Conservation (phyloP, 768 basidiomycete species). For the Agrocybe chaxingu region DNA sequence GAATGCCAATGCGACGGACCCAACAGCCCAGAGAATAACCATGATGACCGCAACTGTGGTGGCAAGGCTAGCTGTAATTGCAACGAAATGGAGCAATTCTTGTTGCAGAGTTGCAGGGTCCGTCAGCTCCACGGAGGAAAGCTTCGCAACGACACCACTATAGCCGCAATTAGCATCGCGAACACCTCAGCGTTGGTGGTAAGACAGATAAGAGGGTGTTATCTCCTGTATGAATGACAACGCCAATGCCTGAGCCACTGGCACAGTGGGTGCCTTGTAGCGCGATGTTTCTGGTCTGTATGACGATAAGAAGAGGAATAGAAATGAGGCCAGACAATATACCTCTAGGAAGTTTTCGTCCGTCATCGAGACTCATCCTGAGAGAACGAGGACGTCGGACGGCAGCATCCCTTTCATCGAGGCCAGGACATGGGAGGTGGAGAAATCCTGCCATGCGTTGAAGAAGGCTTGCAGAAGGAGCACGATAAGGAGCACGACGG, state of each 20-base stretch:
- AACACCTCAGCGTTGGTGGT: not conserved
- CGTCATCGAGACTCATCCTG: slow-evolving; percentile 28
- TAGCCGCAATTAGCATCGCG: not conserved
- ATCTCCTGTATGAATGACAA: slow-evolving; percentile 49
- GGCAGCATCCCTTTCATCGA: slow-evolving; percentile 67
- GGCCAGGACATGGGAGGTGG: slow-evolving; percentile 55
- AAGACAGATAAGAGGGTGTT: slow-evolving; percentile 39
- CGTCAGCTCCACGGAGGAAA: slow-evolving; percentile 33
- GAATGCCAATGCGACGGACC: slow-evolving; percentile 8
- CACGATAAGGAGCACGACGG: slow-evolving; percentile 49
- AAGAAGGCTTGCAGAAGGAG: slow-evolving; percentile 34
- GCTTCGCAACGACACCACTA: slow-evolving; percentile 33
- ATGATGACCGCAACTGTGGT: slow-evolving; percentile 41
- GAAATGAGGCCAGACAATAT: slow-evolving; percentile 16
- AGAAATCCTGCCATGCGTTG: slow-evolving; percentile 55
- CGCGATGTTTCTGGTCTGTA: slow-evolving; percentile 55
- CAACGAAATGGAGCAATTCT: slow-evolving; percentile 54
- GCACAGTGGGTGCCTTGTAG: slow-evolving; percentile 54
- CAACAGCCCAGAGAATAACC: slow-evolving; percentile 45
- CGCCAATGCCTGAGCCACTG: slow-evolving; percentile 44
- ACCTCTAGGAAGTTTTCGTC: slow-evolving; percentile 31
- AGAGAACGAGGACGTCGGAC: slow-evolving; percentile 56
- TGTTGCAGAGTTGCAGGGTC: slow-evolving; percentile 46
- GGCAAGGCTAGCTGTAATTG: slow-evolving; percentile 47
- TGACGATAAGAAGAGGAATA: slow-evolving; percentile 5